Conservation (phyloP, 306 rosid genomes). For the Sindora glabra region DNA sequence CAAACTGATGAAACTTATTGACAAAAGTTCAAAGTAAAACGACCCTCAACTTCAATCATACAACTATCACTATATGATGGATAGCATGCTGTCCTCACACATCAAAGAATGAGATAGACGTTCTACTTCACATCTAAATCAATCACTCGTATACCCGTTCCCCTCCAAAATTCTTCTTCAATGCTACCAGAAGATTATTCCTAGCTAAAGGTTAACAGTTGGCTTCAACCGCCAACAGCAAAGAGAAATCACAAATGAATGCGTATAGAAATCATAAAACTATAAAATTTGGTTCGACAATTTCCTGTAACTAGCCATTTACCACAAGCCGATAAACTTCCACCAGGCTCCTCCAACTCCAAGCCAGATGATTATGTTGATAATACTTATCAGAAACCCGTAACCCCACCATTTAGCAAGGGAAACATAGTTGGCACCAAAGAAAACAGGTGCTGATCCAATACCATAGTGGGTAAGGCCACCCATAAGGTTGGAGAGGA, state of each 20-base stretch:
- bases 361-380: constrained; percentile 89
- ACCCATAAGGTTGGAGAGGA: constrained; percentile 97
- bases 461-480: constrained; percentile 98
- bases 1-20: too few species aligned
- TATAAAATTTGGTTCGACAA: constrained; percentile 12
- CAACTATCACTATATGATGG: constrained; percentile 19
- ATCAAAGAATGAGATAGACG: constrained; percentile 27
- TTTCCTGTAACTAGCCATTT: constrained; percentile 22
- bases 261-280: constrained; percentile 16
- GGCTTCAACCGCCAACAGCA: constrained; percentile 29
- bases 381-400: constrained; percentile 72
- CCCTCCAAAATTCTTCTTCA: constrained; percentile 22
- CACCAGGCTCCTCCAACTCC: constrained; percentile 92
- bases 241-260: constrained; percentile 13
- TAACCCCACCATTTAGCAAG: constrained; percentile 97
- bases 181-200: constrained; percentile 40
- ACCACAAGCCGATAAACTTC: constrained; percentile 91
- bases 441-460: constrained; percentile 95
- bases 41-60: constrained; percentile 9
- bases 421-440: constrained; percentile 93
- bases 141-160: constrained; percentile 20
- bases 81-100: constrained; percentile 14
- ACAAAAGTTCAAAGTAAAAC: too few species aligned
- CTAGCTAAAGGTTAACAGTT: constrained; percentile 20
- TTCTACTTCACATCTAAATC: constrained; percentile 25